Base-by-base conservation (phyloP, 2,329 filamentous ascomycete genomes). In the Cytospora paraplurivora region DNA sequence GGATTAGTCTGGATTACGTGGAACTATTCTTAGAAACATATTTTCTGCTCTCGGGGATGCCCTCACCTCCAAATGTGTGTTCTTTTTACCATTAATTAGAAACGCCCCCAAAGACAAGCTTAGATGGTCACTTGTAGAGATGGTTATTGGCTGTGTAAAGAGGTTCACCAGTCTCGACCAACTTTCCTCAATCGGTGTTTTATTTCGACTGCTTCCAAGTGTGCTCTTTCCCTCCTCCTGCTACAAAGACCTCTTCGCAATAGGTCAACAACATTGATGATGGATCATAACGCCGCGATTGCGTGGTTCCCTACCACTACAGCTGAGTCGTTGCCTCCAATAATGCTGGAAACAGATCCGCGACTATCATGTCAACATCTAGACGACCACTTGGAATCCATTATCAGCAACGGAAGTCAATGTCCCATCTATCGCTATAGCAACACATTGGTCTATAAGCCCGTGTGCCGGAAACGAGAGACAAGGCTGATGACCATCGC, bases 341-440 rank as follows among this genome's bases (percentile, higher is more conserved):
- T 59, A 50, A 59, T 63, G 55, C 59, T 59, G 8, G 59, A 62
- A 41, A 62, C 62, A 8, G 58, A 64, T 35, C 62, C 38, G 17
- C 57, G 58, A 10, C 53, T 64, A 11, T 61, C 58, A 21, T 57
- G 62, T 52, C 47, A 64, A 53, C 62, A 64, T 57, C 57, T 62
- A 7, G 53, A 61, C 12, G 47, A 61, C 21, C 12, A 17, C 21
- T 38, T 21, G 6, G 5, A 17, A 4, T 59, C 38, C 56, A 50
- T 63, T 15, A n/a, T 63, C 12, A 7, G 38, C 32, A 59, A 56
- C 10, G 19, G 33, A 34, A 55, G 56, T 1, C 56, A 59, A 8
- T 59, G 55, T 6, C 56, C 56, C 21, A 27, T 55, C 11, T 59
- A 59, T 37, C 21, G 47, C 11, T 59, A 59, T 41, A 59, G 62